Conservation (phyloP, 441 rosid species). For the Sinapis alba region DNA sequence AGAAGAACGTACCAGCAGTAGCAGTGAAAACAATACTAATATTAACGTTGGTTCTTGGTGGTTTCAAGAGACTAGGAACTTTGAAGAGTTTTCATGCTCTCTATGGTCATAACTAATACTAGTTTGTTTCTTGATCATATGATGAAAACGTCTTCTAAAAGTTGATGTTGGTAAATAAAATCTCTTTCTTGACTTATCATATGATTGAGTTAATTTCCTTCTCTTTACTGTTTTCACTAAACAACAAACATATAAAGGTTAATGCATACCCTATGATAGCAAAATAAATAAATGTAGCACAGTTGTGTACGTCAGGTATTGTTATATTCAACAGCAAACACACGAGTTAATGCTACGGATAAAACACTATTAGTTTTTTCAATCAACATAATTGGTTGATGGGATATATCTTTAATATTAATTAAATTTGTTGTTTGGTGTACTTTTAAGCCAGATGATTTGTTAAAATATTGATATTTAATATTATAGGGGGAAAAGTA, state of each 20-base stretch:
- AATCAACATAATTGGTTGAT: conserved; percentile 17
- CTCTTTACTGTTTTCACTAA: neutral
- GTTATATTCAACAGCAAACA: conserved; percentile 3
- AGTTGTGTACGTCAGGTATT: neutral
- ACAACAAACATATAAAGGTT: neutral
- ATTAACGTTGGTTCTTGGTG: conserved; percentile 35
- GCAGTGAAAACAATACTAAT: conserved; percentile 5
- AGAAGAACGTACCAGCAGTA: conserved; percentile 31
- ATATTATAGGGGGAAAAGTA: neutral
- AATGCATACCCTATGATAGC: neutral
- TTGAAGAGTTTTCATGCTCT: conserved; percentile 48
- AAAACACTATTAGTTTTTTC: neutral
- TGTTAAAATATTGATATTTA: neutral
- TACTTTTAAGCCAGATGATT: conserved; percentile 31
- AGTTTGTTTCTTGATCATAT: neutral
- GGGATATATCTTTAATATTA: conserved; percentile 16
- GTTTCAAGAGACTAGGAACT: conserved; percentile 43
- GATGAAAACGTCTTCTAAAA: neutral
- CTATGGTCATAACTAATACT: conserved; percentile 49
- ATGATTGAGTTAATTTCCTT: neutral
- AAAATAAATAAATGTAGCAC: neutral
- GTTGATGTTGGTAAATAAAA: neutral
- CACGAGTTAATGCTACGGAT: conserved; percentile 16
- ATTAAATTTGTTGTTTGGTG: conserved; percentile 11
- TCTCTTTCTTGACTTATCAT: conserved; percentile 1